Evolutionary conservation across 2,329 filamentous ascomycete species (phyloP).

Genomic region (Diaporthe vaccinii): DNA sequence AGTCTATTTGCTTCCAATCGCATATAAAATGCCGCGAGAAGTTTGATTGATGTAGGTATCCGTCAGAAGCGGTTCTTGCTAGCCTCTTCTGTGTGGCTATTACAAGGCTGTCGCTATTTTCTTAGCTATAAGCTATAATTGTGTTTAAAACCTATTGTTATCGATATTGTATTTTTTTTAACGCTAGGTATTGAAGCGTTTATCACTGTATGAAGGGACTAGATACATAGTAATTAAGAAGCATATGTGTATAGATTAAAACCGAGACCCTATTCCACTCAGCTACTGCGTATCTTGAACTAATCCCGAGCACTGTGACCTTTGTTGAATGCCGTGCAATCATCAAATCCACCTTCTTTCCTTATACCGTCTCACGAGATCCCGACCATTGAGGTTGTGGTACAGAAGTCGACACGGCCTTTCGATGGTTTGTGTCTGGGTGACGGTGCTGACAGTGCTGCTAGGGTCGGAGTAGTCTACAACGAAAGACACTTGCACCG

Average conservation of each 20-base stretch:
- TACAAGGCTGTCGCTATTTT: too few species aligned
- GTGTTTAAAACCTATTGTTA: too few species aligned
- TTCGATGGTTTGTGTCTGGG: constrained; percentile 1
- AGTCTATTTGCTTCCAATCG: background rate
- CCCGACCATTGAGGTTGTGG: background rate
- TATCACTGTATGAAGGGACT: too few species aligned
- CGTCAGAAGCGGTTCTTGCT: too few species aligned
- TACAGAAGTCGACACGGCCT: constrained; percentile 15
- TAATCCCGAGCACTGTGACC: background rate
- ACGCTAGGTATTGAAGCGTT: too few species aligned
- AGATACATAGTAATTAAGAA: too few species aligned
- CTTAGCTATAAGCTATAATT: too few species aligned
- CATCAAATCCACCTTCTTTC: background rate
- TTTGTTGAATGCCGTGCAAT: too few species aligned
- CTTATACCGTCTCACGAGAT: background rate
- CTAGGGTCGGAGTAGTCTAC: background rate
- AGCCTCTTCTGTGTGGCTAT: too few species aligned
- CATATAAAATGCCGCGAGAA: background rate
- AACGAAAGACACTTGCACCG: background rate
- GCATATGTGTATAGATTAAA: too few species aligned
- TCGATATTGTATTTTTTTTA: too few species aligned
- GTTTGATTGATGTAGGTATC: background rate
- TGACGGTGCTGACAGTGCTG: constrained; percentile 5
- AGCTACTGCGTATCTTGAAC: background rate
- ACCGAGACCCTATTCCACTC: background rate